These are phyloP conservation scores for Zalaria sp. DNA, from an alignment of 2,329 filamentous ascomycete genomes.

Conservation along the genomic window DNA sequence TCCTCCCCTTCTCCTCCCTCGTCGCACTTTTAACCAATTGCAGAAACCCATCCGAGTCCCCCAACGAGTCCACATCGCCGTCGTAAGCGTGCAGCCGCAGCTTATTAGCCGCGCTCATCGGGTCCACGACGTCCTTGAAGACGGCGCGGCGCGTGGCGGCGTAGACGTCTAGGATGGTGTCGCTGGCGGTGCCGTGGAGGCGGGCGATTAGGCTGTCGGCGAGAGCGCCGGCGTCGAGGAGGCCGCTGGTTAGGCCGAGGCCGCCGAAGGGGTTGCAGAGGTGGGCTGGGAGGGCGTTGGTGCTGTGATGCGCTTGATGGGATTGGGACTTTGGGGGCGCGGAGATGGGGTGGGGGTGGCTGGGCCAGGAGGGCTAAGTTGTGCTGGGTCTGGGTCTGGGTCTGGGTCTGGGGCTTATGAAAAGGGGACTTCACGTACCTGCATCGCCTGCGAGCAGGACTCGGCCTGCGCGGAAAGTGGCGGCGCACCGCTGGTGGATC, in stretches of 20 bases:
- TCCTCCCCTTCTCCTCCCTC: too few relatives aligned
- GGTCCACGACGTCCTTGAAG: constrained; percentile 18
- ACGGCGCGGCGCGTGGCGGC: constrained; percentile 16
- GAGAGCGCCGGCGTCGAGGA: constrained; percentile 4
- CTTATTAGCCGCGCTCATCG: constrained; percentile 4
- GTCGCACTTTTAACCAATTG: too few relatives aligned
- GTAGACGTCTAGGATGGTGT: constrained; percentile 18
- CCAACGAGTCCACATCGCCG: too few relatives aligned
- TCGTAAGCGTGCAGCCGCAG: constrained; percentile 2
- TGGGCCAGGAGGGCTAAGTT: too few relatives aligned
- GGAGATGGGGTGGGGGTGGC: too few relatives aligned
- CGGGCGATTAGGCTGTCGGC: constrained; percentile 8
- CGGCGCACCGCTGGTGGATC: constrained; percentile 22
- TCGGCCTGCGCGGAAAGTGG: constrained; percentile 15
- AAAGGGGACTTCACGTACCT: too few relatives aligned
- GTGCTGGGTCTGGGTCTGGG: too few relatives aligned
- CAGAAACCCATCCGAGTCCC: too few relatives aligned
- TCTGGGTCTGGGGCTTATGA: too few relatives aligned
- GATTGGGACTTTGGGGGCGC: constrained; percentile 6
- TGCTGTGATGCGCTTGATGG: constrained; percentile 21
- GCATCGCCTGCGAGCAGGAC: constrained; percentile 13
- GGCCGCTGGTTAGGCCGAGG: constrained; percentile 6
- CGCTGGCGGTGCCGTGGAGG: constrained; percentile 6
- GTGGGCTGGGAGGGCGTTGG: constrained; percentile 7
- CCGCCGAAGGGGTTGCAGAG: constrained; percentile 4